Conservation (phyloP, 495 filamentous ascomycete genomes). For the Xylaria palmicola region DNA sequence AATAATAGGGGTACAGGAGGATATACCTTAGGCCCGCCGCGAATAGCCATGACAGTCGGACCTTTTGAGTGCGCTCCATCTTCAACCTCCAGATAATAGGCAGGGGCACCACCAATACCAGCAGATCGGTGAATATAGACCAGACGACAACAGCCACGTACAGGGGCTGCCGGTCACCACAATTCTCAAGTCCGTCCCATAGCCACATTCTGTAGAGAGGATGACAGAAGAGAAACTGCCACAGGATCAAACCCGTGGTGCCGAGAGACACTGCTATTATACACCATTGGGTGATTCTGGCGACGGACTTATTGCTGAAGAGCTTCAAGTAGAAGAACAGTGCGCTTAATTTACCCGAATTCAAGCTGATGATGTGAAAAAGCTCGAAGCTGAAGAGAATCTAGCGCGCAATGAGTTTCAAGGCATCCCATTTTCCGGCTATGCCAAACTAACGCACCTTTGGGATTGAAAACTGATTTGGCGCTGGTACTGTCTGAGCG, state of each 20-base stretch:
- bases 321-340: slow-evolving; percentile 11
- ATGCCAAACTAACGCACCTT: slow-evolving; percentile 1
- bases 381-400: slow-evolving; percentile 15
- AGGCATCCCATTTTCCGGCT: not conserved
- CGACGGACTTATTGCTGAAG: slow-evolving; percentile 2
- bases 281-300: slow-evolving; percentile 1
- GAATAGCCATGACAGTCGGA: slow-evolving; percentile 12
- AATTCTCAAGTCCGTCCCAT: slow-evolving; percentile 16
- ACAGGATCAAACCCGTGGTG: slow-evolving; percentile 5
- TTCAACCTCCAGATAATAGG: slow-evolving; percentile 12
- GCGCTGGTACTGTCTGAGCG: not conserved
- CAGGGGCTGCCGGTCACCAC: slow-evolving; percentile 16
- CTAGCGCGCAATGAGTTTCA: not conserved
- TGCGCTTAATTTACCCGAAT: slow-evolving; percentile 14
- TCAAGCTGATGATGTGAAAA: slow-evolving; percentile 13
- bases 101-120: slow-evolving; percentile 10
- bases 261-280: slow-evolving; percentile 7
- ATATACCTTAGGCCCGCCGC: slow-evolving; percentile 6
- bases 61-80: slow-evolving; percentile 14
- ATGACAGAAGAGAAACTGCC: slow-evolving; percentile 18
- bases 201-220: slow-evolving; percentile 15
- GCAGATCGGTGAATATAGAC: slow-evolving; percentile 16
- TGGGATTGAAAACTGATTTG: slow-evolving; percentile 15
- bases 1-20: too few species aligned
- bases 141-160: slow-evolving; percentile 15